Evolutionary conservation across 2,329 filamentous ascomycete species (phyloP), one percentile per base, ranked within the genome.

Genomic region (Teratosphaeria gauchensis): DNA sequence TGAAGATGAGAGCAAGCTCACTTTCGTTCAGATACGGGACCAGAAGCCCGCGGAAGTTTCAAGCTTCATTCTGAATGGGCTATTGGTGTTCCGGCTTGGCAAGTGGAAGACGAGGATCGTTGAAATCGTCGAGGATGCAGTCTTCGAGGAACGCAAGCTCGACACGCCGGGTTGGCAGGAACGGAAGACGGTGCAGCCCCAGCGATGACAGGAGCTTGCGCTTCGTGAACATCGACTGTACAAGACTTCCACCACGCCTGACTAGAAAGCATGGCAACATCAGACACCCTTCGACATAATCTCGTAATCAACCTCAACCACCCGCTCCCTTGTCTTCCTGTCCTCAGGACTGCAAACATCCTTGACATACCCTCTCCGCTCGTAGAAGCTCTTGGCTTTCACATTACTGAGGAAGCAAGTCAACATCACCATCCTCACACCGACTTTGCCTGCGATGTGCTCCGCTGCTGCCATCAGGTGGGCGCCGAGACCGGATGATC

Each of bases 371-470:
- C 86, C 87, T 12, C 83, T 69, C 61, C 76, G 81, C 56, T 76
- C 71, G 71, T 91, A 91, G 64, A 90, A 87, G 1, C 64, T 67
- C 53, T 81, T 73, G 0, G 81, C 88, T 3, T 72, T 72, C 51
- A 72, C 63, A 67, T 91, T 91, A 61, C 78, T 77, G 53, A 79
- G 71, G 67, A 89, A 91, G 67, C 87, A 88, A 1, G 87, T 90
- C 65, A 91, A 74, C 88, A 91, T 91, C 53, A 84, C 77, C 72
- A 90, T 90, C 24, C 76, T 72, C 53, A 87, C 77, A 0, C 76
- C 76, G 30, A 85, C 79, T 58, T 78, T 78, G 32, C 72, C 63
- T 11, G 82, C 86, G 6, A 84, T 76, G 2, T 71, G 69, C 54
- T 80, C 78, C 9, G 83, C 78, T 59, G 83, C 74, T 1, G 71